phyloP scores from a whole-genome alignment of 805 yeast species.

The Yarrowia keelungensis region DNA sequence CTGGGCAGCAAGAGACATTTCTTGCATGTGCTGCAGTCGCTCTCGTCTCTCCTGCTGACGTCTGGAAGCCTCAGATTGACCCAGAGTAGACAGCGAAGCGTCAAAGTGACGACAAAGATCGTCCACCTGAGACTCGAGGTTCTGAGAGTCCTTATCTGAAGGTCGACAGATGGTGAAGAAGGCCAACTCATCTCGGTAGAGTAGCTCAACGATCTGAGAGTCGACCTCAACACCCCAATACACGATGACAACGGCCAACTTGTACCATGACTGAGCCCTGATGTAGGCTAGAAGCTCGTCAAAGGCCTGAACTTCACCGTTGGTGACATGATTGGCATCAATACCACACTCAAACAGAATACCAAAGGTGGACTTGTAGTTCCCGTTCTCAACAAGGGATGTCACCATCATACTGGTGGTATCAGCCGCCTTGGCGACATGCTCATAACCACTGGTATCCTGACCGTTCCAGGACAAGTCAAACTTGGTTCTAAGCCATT shows the following conservation, averaged over 20 bases:
- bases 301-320: constrained; percentile 16
- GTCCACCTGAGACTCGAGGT: constrained; percentile 25
- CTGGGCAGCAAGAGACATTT: constrained; percentile 30
- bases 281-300: constrained; percentile 13
- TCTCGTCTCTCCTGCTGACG: constrained; percentile 14
- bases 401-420: constrained; percentile 9
- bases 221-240: constrained; percentile 30
- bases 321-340: constrained; percentile 11
- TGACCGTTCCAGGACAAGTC: constrained; percentile 50
- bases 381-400: not conserved
- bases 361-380: constrained; percentile 16
- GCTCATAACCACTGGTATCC: constrained; percentile 19
- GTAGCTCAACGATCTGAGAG: not conserved
- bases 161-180: constrained; percentile 26
- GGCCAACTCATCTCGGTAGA: constrained; percentile 5
- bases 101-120: constrained; percentile 17
- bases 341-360: constrained; percentile 28
- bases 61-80: constrained; percentile 1
- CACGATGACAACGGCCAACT: constrained; percentile 20
- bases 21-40: constrained; percentile 18
- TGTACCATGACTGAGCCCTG: constrained; percentile 23
- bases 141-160: constrained; percentile 7
- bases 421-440: constrained; percentile 7
- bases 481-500: constrained; percentile 60
- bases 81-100: not conserved